A percentile compares a stretch with the other conserved stretches of the same genome.
Conservation (phyloP, 768 basidiomycete genomes). For the Phaffia tasmanica region DNA sequence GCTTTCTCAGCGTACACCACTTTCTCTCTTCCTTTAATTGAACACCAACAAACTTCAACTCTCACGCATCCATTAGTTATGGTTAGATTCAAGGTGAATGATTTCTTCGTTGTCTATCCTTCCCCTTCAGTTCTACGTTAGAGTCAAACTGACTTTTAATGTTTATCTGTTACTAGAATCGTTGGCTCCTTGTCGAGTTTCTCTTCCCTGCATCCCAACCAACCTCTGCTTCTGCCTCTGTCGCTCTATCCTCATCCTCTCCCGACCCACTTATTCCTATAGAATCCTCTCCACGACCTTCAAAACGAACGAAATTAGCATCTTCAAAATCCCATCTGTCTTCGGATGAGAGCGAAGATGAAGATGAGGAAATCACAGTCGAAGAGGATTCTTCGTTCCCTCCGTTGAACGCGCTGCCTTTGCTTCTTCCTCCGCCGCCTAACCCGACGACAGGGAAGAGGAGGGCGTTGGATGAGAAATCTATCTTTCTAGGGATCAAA, state of each 20-base stretch:
- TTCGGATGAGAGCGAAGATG: constrained; percentile 1
- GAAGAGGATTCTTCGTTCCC: neutral
- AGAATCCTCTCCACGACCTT: constrained; percentile 4
- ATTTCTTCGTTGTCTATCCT: constrained; percentile 4
- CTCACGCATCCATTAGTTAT: constrained; percentile 36
- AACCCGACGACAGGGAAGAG: constrained; percentile 15
- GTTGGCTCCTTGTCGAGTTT: constrained; percentile 81
- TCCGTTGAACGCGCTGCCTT: constrained; percentile 11
- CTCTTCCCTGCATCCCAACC: constrained; percentile 41
- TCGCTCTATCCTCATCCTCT: neutral
- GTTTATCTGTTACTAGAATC: constrained; percentile 48
- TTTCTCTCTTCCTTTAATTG: neutral
- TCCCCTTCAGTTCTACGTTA: neutral
- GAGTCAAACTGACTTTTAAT: neutral
- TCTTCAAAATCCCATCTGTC: too few species aligned
- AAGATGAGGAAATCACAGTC: constrained; percentile 9
- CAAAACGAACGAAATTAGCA: neutral
- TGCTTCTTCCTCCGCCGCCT: constrained; percentile 20
- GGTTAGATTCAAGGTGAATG: constrained; percentile 57
- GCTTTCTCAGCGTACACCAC: neutral
- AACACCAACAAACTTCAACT: neutral
- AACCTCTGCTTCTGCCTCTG: constrained; percentile 23
- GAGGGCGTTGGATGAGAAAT: constrained; percentile 18
- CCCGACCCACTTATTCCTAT: neutral
- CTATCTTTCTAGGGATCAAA: constrained; percentile 18